Conservation (phyloP, 2,329 filamentous ascomycete genomes). For the Talaromyces sp. region DNA sequence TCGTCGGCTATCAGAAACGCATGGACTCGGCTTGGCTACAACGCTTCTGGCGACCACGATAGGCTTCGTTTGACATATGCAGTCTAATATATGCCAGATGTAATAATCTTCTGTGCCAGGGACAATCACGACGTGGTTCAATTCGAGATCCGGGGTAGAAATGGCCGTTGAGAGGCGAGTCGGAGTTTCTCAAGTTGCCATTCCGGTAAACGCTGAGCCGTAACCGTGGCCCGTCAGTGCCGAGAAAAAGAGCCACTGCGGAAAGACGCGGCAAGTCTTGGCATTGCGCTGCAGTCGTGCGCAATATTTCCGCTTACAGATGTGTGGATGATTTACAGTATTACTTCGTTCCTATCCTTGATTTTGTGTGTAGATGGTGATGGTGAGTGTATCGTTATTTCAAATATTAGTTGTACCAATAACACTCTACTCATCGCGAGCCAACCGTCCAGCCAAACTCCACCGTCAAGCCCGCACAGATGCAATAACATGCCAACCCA, state of each 20-base stretch:
- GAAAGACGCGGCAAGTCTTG: constrained; percentile 13
- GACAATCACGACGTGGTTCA: neutral
- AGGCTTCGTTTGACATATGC: neutral
- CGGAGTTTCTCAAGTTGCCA: neutral
- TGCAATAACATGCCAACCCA: neutral
- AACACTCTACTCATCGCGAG: neutral
- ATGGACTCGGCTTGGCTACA: neutral
- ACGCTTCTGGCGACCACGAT: neutral
- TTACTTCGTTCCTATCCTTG: neutral
- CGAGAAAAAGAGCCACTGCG: constrained; percentile 1
- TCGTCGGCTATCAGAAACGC: constrained; percentile 10
- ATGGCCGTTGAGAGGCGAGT: neutral
- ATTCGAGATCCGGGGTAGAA: neutral
- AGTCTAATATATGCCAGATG: neutral
- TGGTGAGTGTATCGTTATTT: neutral
- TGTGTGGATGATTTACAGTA: neutral
- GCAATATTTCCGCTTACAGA: constrained; percentile 1
- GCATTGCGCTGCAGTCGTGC: constrained; percentile 3
- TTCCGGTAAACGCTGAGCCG: neutral
- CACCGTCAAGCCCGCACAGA: neutral
- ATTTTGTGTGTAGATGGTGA: neutral
- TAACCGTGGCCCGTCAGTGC: neutral
- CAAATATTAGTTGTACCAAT: neutral
- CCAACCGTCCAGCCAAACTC: neutral
- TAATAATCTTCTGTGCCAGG: neutral